Conservation (phyloP, 2,329 filamentous ascomycete species). For the Pseudocercospora ulei region DNA sequence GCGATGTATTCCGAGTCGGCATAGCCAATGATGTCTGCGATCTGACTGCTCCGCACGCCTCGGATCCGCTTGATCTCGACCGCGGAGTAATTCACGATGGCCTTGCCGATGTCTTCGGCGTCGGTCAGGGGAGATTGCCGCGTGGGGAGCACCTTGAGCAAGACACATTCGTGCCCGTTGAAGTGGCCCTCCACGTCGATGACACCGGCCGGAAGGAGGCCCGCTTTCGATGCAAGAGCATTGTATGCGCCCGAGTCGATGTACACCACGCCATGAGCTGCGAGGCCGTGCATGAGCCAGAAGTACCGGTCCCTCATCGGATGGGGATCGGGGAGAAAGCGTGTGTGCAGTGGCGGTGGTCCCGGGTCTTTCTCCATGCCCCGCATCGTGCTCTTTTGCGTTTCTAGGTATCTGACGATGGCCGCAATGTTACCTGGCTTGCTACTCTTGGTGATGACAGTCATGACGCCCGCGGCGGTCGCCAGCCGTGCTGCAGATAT, state of each 20-base stretch:
- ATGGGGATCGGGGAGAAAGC: slow-evolving; percentile 74
- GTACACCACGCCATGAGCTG: slow-evolving; percentile 80
- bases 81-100: slow-evolving; percentile 86
- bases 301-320: slow-evolving; percentile 91
- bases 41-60: slow-evolving; percentile 72
- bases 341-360: slow-evolving; percentile 63
- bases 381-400: slow-evolving; percentile 40
- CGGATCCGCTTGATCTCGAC: slow-evolving; percentile 74
- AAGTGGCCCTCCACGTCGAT: slow-evolving; percentile 82
- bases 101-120: slow-evolving; percentile 65
- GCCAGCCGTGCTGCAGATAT: slow-evolving; percentile 86
- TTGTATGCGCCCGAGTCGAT: slow-evolving; percentile 83
- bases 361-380: slow-evolving; percentile 31
- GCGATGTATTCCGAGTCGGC: slow-evolving; percentile 92
- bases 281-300: slow-evolving; percentile 89
- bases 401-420: slow-evolving; percentile 74
- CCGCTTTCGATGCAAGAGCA: slow-evolving; percentile 72
- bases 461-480: slow-evolving; percentile 89
- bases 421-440: slow-evolving; percentile 82
- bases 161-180: slow-evolving; percentile 83
- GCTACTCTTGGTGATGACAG: slow-evolving; percentile 88
- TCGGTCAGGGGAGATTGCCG: slow-evolving; percentile 39
- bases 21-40: slow-evolving; percentile 71
- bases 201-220: slow-evolving; percentile 81
- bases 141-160: slow-evolving; percentile 64